A percentile compares a stretch with the other conserved stretches of the same genome.
These are phyloP conservation scores for Pichia cephalocereana DNA, from an alignment of 805 yeast genomes.

Conservation along the genomic window DNA sequence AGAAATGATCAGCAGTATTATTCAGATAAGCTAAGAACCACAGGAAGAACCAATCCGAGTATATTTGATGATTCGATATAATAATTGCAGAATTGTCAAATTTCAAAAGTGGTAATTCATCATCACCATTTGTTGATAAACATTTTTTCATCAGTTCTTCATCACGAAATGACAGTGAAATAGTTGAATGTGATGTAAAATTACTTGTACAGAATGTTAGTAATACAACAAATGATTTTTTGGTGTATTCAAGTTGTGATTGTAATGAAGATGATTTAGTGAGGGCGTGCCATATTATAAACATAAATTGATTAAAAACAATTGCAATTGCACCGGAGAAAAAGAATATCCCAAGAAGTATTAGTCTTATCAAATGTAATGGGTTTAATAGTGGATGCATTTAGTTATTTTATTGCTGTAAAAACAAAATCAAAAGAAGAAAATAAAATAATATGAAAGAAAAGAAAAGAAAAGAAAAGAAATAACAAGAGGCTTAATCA, in stretches of 20 bases:
- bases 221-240: constrained; percentile 46
- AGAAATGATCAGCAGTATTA: constrained; percentile 51
- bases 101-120: constrained; percentile 6
- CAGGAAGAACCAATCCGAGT: constrained; percentile 84
- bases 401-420: not conserved
- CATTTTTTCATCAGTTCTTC: constrained; percentile 5
- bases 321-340: constrained; percentile 35
- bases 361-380: constrained; percentile 6
- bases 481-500: no score
- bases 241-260: constrained; percentile 35
- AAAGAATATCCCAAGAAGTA: constrained; percentile 20
- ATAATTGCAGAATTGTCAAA: constrained; percentile 32
- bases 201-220: constrained; percentile 39
- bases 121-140: constrained; percentile 3
- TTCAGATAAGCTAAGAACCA: constrained; percentile 82
- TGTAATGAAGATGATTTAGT: not conserved
- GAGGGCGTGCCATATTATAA: constrained; percentile 13
- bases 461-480: not conserved
- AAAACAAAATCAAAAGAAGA: no score
- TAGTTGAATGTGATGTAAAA: constrained; percentile 41
- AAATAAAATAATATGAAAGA: no score
- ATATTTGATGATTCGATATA: constrained; percentile 88
- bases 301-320: constrained; percentile 36
- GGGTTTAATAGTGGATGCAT: not conserved
- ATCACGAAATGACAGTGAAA: constrained; percentile 36